Evolutionary conservation across 768 basidiomycete species (phyloP).

Genomic region (Melanogaster broomeanus): DNA sequence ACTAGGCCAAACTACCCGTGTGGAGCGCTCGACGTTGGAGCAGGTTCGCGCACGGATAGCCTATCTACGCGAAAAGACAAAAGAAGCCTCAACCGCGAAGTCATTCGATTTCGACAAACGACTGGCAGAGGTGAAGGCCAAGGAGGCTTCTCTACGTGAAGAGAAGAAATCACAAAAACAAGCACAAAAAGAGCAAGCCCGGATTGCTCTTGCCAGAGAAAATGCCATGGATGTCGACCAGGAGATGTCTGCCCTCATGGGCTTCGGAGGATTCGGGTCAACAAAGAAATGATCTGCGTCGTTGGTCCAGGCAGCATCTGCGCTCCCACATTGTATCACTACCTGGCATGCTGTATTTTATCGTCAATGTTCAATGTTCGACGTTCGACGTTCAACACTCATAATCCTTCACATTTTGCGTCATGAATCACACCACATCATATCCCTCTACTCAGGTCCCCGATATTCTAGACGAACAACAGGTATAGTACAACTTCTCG

Average conservation of each 20-base stretch:
- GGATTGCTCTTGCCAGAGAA: slow-evolving; percentile 62
- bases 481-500: slow-evolving; percentile 25
- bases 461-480: background rate
- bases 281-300: slow-evolving; percentile 66
- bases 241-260: slow-evolving; percentile 85
- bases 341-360: slow-evolving; percentile 4
- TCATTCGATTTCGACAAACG: slow-evolving; percentile 95
- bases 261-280: slow-evolving; percentile 87
- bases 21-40: slow-evolving; percentile 86
- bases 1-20: slow-evolving; percentile 94
- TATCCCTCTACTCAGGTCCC: background rate
- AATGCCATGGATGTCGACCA: slow-evolving; percentile 48
- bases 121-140: slow-evolving; percentile 75
- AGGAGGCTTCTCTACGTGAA: slow-evolving; percentile 65
- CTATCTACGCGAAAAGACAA: slow-evolving; percentile 82
- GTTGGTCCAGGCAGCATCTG: slow-evolving; percentile 11
- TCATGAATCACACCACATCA: background rate
- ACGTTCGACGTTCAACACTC: background rate
- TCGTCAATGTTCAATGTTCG: background rate
- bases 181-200: slow-evolving; percentile 72
- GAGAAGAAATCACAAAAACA: slow-evolving; percentile 81
- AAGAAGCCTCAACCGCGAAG: slow-evolving; percentile 79
- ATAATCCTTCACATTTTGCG: no score
- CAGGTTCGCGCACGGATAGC: slow-evolving; percentile 94
- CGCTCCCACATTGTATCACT: slow-evolving; percentile 19